Conservation (phyloP, 2,329 filamentous ascomycete genomes). For the Aureobasidium musti region DNA sequence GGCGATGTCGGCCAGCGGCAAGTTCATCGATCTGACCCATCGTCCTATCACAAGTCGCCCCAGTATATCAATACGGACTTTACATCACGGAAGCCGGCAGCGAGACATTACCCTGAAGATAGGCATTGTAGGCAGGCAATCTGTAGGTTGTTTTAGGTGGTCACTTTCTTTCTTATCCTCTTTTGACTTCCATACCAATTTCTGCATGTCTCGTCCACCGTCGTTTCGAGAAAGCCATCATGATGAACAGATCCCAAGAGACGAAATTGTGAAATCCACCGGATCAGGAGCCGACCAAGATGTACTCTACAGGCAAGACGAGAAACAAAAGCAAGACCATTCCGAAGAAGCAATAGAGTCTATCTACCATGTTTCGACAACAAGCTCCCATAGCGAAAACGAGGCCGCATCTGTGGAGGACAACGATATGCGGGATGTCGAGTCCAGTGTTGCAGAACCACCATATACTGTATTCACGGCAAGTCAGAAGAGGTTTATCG, state of each 20-base stretch:
- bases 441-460: slow-evolving; percentile 31
- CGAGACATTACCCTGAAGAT: background rate
- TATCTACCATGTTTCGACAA: background rate
- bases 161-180: background rate
- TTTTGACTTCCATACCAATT: background rate
- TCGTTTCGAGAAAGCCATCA: background rate
- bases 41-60: slow-evolving; percentile 12
- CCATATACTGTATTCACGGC: slow-evolving; percentile 44
- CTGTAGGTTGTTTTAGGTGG: background rate
- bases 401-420: background rate
- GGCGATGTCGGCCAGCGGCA: background rate
- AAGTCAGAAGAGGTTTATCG: slow-evolving; percentile 50
- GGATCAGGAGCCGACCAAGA: background rate
- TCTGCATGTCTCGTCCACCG: slow-evolving; percentile 9
- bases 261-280: background rate
- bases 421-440: slow-evolving; percentile 31
- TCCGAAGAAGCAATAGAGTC: slow-evolving; percentile 8
- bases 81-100: slow-evolving; percentile 3
- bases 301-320: background rate
- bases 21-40: background rate
- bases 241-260: background rate
- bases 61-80: background rate
- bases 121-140: slow-evolving; percentile 3
- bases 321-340: background rate
- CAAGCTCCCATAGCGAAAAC: background rate